A percentile compares a stretch with the other conserved stretches of the same genome.
Evolutionary conservation across 352 stramenopile species (phyloP).

Genomic region (Phytopythium aichiense): DNA sequence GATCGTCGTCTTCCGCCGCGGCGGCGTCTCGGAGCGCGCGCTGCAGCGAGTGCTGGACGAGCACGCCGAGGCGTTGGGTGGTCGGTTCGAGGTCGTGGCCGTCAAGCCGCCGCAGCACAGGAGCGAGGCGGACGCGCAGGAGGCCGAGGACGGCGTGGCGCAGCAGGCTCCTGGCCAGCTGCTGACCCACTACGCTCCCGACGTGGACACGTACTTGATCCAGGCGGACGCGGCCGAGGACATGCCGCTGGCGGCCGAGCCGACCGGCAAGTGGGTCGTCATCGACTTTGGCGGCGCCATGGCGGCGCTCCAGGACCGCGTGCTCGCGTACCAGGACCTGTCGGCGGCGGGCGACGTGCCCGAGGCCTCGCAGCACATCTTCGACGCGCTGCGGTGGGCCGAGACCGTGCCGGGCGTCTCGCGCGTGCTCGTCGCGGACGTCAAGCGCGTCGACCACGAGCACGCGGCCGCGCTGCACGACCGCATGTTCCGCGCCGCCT

Average conservation of each 20-base stretch:
- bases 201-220: constrained; percentile 90
- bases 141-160: constrained; percentile 59
- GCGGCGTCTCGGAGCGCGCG: constrained; percentile 74
- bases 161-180: constrained; percentile 94
- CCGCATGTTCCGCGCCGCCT: constrained; percentile 79
- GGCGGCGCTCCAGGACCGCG: constrained; percentile 31
- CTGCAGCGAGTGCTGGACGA: constrained; percentile 55
- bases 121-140: constrained; percentile 8
- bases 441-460: constrained; percentile 49
- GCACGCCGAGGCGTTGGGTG: constrained; percentile 31
- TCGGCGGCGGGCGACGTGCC: constrained; percentile 58
- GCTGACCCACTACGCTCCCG: constrained; percentile 97
- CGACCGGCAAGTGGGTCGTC: constrained; percentile 61
- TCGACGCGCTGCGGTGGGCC: constrained; percentile 80
- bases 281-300: constrained; percentile 79
- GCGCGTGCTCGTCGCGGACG: constrained; percentile 66
- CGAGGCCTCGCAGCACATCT: constrained; percentile 77
- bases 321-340: constrained; percentile 77
- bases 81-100: constrained; percentile 54
- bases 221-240: constrained; percentile 31
- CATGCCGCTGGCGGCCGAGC: constrained; percentile 26
- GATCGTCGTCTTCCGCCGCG: constrained; percentile 85
- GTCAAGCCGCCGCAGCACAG: constrained; percentile 26
- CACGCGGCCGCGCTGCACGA: constrained; percentile 76
- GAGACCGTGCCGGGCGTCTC: constrained; percentile 69